Evolutionary conservation across 306 rosid genomes (phyloP).

Genomic region (Ormosia emarginata): DNA sequence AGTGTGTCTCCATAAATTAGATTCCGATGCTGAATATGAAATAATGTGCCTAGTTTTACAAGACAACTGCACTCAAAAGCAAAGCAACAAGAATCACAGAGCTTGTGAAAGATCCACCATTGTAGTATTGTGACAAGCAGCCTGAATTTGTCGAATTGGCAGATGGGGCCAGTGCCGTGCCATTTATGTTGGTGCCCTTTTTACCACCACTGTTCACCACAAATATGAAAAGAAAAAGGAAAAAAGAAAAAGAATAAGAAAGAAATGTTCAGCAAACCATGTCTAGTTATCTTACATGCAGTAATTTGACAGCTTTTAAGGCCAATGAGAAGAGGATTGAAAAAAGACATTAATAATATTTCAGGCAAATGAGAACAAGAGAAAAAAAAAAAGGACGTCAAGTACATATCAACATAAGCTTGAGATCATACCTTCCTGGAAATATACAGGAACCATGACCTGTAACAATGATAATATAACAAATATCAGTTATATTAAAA

Average conservation of each 20-base stretch:
- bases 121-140: slow-evolving; percentile 36
- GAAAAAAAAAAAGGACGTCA: not conserved
- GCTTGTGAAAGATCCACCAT: slow-evolving; percentile 42
- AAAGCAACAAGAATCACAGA: slow-evolving; percentile 44
- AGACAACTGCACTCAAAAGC: slow-evolving; percentile 44
- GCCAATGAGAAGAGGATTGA: not conserved
- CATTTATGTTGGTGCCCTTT: slow-evolving; percentile 51
- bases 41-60: slow-evolving; percentile 33
- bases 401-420: not conserved
- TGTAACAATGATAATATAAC: slow-evolving; percentile 33
- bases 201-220: slow-evolving; percentile 50
- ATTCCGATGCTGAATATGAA: slow-evolving; percentile 30
- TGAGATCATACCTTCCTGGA: slow-evolving; percentile 72
- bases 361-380: not conserved
- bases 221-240: not conserved
- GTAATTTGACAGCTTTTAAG: not conserved
- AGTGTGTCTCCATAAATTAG: slow-evolving; percentile 12
- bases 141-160: slow-evolving; percentile 61
- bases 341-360: not conserved
- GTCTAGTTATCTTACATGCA: not conserved
- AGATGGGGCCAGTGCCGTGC: slow-evolving; percentile 77
- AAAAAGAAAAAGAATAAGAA: not conserved
- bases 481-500: slow-evolving; percentile 23
- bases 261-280: not conserved
- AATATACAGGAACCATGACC: slow-evolving; percentile 76